A percentile compares a stretch with the other conserved stretches of the same genome.
Conservation (phyloP, 768 basidiomycete species). For the Auriscalpium microsporum region DNA sequence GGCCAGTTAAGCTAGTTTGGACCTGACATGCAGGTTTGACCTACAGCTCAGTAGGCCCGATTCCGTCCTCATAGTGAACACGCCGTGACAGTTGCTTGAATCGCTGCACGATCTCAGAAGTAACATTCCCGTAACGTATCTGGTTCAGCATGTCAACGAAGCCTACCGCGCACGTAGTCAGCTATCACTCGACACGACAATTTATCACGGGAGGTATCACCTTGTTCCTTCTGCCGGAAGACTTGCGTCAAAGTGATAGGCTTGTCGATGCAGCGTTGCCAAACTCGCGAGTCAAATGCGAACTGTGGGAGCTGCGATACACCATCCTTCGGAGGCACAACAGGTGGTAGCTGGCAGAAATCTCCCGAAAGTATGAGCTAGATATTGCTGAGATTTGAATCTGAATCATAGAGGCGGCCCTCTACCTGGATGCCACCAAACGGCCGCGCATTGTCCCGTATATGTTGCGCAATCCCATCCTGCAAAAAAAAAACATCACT, state of each 20-base stretch:
- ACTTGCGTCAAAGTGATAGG: conserved; percentile 60
- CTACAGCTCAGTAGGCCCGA: conserved; percentile 78
- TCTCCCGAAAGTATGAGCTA: conserved; percentile 82
- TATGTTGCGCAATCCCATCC: conserved; percentile 53
- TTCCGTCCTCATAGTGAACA: conserved; percentile 58
- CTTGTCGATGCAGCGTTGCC: conserved; percentile 53
- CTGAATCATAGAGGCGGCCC: neutral
- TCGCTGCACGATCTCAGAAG: conserved; percentile 30
- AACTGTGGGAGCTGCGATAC: conserved; percentile 47
- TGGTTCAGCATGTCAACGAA: conserved; percentile 85
- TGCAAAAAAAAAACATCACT: conserved; percentile 16
- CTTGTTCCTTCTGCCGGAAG: conserved; percentile 82
- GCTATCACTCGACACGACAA: neutral
- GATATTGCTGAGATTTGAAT: neutral
- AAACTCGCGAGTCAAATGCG: conserved; percentile 74
- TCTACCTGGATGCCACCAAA: conserved; percentile 83
- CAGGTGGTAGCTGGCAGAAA: conserved; percentile 87
- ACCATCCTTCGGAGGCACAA: conserved; percentile 42
- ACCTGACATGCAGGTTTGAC: conserved; percentile 9
- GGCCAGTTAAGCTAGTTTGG: neutral
- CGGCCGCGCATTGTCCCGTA: conserved; percentile 46
- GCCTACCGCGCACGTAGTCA: conserved; percentile 3
- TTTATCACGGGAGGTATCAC: conserved; percentile 22
- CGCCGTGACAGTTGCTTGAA: conserved; percentile 52
- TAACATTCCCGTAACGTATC: conserved; percentile 70